Base-by-base conservation (phyloP, 129 eudicot genomes). In the Heracleum sosnowskyi region DNA sequence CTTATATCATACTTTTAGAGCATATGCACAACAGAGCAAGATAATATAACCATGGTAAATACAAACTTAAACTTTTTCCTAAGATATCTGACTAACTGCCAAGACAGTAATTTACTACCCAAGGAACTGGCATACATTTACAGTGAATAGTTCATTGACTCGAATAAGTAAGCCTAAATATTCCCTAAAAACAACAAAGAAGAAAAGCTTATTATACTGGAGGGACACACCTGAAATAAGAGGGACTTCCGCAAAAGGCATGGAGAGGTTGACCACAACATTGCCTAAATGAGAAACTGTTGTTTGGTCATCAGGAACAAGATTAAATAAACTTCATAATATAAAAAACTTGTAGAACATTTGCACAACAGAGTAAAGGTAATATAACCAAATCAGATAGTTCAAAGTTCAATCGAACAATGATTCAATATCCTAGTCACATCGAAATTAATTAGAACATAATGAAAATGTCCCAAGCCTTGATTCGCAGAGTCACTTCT, bases 261-360 rank as follows among this genome's bases (percentile, higher is more conserved):
- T 72, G 79, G 12, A 51, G 68, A 49, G 64, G 46, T 34, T 69
- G n/a, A 47, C 37, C 69, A 69, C 69, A 42, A 70, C 34, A 33
- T 42, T 46, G 81, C 17, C 68, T 18, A 34, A 68, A 15, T 40
- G 51, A 70, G 76, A 70, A 69, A 36, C 82, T 77, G 60, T 37
- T 36, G 18, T 62, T 35, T 47, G 35, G 73, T 31, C 34, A 31
- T 20, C 45, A 76, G 44, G 79, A 51, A 51, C 53, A 53, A 34
- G 53, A 75, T 49, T 47, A 12, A 29, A 40, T 47, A 15, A 20
- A 34, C 1, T 28, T 41, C 10, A 64, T 29, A 64, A 29, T 64
- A 51, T 31, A 26, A 76, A 2, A 15, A 76, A 46, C 62, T 47
- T 74, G 41, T 5, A 74, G 18, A 74, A 74, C 29, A 16, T 45